These are phyloP conservation scores for Cardiospermum halicacabum DNA, from an alignment of 345 rosid species.

Conservation along the genomic window DNA sequence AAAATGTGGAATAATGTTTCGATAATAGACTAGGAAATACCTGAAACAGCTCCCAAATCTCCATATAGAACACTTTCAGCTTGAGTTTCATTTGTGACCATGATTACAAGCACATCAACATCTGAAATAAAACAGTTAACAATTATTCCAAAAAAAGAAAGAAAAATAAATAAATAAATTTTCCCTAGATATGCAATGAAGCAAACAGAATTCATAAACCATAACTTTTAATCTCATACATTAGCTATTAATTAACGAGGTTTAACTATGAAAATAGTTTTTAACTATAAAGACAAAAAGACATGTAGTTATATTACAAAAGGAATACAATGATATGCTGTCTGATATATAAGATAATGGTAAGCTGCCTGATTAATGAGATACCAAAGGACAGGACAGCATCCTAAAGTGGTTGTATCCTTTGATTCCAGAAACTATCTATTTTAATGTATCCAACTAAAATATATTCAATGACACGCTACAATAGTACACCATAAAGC, in stretches of 20 bases:
- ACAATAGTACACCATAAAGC: not conserved
- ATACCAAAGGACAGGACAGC: not conserved
- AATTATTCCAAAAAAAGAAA: not conserved
- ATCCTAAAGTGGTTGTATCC: not conserved
- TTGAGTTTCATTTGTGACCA: constrained; percentile 94
- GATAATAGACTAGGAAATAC: constrained; percentile 50
- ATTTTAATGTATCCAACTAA: not conserved
- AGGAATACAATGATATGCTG: not conserved
- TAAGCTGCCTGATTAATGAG: no score
- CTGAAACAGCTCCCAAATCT: constrained; percentile 76
- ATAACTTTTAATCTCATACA: not conserved
- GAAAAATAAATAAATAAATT: constrained; percentile 4
- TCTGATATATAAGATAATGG: not conserved
- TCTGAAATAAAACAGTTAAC: constrained; percentile 46
- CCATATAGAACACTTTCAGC: constrained; percentile 80
- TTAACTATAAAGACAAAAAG: not conserved
- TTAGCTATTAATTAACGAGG: not conserved
- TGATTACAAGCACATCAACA: constrained; percentile 77
- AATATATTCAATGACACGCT: not conserved
- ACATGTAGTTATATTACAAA: not conserved
- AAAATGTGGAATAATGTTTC: constrained; percentile 8
- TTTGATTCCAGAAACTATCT: not conserved
- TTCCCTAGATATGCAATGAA: constrained; percentile 1
- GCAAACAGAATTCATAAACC: not conserved
- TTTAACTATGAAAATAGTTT: not conserved